Conservation (phyloP, 2,329 filamentous ascomycete species). For the Teratosphaeriaceae sp. region DNA sequence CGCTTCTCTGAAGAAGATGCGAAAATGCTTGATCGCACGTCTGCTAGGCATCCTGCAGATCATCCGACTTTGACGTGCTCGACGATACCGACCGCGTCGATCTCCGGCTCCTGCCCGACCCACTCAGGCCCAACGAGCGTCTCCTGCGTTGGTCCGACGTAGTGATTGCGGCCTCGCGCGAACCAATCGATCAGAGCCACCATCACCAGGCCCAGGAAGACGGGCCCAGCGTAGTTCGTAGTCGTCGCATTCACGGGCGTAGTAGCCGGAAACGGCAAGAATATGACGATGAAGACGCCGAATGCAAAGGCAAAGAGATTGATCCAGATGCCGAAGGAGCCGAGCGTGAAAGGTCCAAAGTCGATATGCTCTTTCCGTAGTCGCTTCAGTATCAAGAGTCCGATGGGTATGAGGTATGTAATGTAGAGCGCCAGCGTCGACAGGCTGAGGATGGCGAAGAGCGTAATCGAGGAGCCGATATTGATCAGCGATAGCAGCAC, state of each 20-base stretch:
- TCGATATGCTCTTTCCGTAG: background rate
- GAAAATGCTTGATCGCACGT: too few relatives aligned
- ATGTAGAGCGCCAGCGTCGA: slow-evolving; percentile 18
- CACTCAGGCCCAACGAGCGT: too few relatives aligned
- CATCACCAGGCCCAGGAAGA: slow-evolving; percentile 6
- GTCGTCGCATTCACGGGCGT: slow-evolving; percentile 10
- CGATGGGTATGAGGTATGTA: slow-evolving; percentile 28
- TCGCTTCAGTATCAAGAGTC: slow-evolving; percentile 20
- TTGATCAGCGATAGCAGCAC: slow-evolving; percentile 16
- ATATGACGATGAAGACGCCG: slow-evolving; percentile 29
- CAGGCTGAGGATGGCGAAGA: slow-evolving; percentile 12
- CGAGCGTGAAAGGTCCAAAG: slow-evolving; percentile 9
- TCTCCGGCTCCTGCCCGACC: too few relatives aligned
- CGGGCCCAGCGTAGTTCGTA: slow-evolving; percentile 14
- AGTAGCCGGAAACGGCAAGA: slow-evolving; percentile 16
- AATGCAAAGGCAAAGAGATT: slow-evolving; percentile 29
- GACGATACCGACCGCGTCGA: too few relatives aligned
- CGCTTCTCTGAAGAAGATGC: too few relatives aligned
- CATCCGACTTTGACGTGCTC: too few relatives aligned
- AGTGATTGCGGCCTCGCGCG: slow-evolving; percentile 5
- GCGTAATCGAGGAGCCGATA: slow-evolving; percentile 14
- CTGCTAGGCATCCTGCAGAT: too few relatives aligned
- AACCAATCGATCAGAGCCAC: slow-evolving; percentile 14
- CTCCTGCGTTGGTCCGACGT: slow-evolving; percentile 1
- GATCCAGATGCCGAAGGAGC: slow-evolving; percentile 10